phyloP scores from a whole-genome alignment of 75 land plant genomes.

The Gnetum montanum region DNA sequence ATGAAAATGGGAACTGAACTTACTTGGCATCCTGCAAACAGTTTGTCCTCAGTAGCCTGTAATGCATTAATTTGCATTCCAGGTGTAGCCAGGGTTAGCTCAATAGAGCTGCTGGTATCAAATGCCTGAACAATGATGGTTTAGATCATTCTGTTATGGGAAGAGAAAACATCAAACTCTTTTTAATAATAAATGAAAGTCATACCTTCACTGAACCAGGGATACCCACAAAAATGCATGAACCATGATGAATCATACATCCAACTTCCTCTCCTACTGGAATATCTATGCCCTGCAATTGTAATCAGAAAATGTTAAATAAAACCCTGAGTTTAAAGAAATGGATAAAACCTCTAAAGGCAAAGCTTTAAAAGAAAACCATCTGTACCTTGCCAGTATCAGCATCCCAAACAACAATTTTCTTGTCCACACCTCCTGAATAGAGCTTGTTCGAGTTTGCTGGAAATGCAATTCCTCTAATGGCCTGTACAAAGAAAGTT shows the following conservation, averaged over 20 bases:
- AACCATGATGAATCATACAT: slow-evolving; percentile 55
- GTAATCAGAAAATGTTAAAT: neutral
- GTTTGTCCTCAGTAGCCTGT: neutral
- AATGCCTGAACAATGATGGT: slow-evolving; percentile 39
- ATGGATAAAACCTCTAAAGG: neutral
- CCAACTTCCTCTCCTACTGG: slow-evolving; percentile 63
- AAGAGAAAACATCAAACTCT: neutral
- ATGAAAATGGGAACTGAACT: too few species aligned
- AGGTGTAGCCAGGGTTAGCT: slow-evolving; percentile 43
- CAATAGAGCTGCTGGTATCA: slow-evolving; percentile 42
- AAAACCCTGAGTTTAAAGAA: neutral
- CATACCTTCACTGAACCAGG: slow-evolving; percentile 71
- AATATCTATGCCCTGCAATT: slow-evolving; percentile 44
- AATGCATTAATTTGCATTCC: slow-evolving; percentile 63
- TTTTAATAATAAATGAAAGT: neutral
- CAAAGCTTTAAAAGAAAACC: neutral
- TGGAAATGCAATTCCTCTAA: slow-evolving; percentile 72
- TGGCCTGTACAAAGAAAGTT: slow-evolving; percentile 32
- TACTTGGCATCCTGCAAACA: too few species aligned
- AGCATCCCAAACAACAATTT: slow-evolving; percentile 86
- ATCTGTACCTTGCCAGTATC: slow-evolving; percentile 83
- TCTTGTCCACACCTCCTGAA: slow-evolving; percentile 80
- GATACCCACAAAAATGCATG: slow-evolving; percentile 75
- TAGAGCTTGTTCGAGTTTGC: slow-evolving; percentile 80
- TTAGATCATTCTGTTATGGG: neutral